These are phyloP conservation scores for Paxillus rubicundulus DNA, from an alignment of 768 basidiomycete genomes.

Conservation along the genomic window DNA sequence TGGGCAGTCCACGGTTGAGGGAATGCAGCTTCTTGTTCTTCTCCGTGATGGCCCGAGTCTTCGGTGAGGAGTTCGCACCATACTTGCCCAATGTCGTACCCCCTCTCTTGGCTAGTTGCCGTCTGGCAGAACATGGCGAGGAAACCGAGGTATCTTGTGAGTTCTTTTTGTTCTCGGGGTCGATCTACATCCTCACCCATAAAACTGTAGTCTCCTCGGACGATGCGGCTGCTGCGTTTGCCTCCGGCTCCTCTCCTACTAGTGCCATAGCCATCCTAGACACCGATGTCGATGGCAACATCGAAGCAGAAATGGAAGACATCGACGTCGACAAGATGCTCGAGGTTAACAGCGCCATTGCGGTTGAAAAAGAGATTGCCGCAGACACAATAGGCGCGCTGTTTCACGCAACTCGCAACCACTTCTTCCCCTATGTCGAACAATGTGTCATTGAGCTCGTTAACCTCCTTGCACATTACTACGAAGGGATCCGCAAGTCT, in stretches of 20 bases:
- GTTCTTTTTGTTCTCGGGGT: slow-evolving; percentile 14
- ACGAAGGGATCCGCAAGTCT: slow-evolving; percentile 96
- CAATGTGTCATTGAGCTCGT: slow-evolving; percentile 75
- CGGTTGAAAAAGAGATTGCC: slow-evolving; percentile 99
- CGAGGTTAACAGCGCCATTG: slow-evolving; percentile 93
- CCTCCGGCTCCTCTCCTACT: slow-evolving; percentile 70
- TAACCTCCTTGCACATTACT: slow-evolving; percentile 82
- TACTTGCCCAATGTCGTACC: slow-evolving; percentile 88
- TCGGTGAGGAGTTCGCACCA: slow-evolving; percentile 87
- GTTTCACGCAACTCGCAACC: slow-evolving; percentile 74
- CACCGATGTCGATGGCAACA: slow-evolving; percentile 50
- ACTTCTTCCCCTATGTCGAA: slow-evolving; percentile 93
- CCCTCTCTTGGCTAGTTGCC: slow-evolving; percentile 75
- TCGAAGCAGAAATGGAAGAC: slow-evolving; percentile 70
- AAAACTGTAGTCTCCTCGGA: slow-evolving; percentile 42
- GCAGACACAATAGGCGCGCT: slow-evolving; percentile 93
- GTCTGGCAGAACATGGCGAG: slow-evolving; percentile 80
- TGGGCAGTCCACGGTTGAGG: slow-evolving; percentile 82
- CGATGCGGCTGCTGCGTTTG: slow-evolving; percentile 60
- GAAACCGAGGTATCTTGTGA: slow-evolving; percentile 42
- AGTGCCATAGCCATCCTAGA: slow-evolving; percentile 66
- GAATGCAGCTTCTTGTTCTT: slow-evolving; percentile 99
- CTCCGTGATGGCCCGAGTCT: slow-evolving; percentile 96
- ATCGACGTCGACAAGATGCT: slow-evolving; percentile 83
- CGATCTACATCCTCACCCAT: neutral